A percentile compares a stretch with the other conserved stretches of the same genome.
These are phyloP conservation scores for Ceratobasidium papillatum DNA, from an alignment of 1,284 basidiomycete genomes.

Conservation along the genomic window DNA sequence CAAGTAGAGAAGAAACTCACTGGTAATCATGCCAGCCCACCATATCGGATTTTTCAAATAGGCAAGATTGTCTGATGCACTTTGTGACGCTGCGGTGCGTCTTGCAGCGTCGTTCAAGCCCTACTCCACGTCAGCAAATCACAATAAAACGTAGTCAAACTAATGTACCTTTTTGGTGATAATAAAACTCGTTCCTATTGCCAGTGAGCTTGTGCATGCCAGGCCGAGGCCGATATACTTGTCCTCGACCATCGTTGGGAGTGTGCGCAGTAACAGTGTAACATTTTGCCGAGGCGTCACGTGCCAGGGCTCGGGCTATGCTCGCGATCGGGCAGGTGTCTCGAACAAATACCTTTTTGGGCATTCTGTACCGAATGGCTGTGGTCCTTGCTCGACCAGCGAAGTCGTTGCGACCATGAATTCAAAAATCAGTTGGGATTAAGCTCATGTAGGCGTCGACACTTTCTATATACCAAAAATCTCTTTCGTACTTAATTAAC, in stretches of 20 bases:
- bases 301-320: not conserved
- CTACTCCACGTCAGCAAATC: conserved; percentile 53
- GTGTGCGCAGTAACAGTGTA: not conserved
- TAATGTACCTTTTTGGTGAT: conserved; percentile 92
- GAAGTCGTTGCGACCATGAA: too few relatives aligned
- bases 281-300: not conserved
- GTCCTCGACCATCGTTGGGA: conserved; percentile 76
- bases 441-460: too few relatives aligned
- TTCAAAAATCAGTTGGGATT: too few relatives aligned
- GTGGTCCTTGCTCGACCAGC: too few relatives aligned
- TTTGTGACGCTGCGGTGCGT: conserved; percentile 61
- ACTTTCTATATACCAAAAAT: too few relatives aligned
- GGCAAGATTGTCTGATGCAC: conserved; percentile 78
- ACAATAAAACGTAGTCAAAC: conserved; percentile 8
- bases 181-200: conserved; percentile 93
- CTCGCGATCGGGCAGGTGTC: not conserved
- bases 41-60: conserved; percentile 96
- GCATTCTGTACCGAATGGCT: too few relatives aligned
- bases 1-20: conserved; percentile 63
- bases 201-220: conserved; percentile 82
- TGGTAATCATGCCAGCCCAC: conserved; percentile 96
- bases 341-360: not conserved
- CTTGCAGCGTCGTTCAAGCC: conserved; percentile 82
- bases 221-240: conserved; percentile 91
- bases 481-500: too few relatives aligned